Percentiles rank a stretch among this genome's conserved stretches.
These are phyloP conservation scores for Botrytis galanthina DNA, from an alignment of 2,329 filamentous ascomycete species.

Conservation along the genomic window DNA sequence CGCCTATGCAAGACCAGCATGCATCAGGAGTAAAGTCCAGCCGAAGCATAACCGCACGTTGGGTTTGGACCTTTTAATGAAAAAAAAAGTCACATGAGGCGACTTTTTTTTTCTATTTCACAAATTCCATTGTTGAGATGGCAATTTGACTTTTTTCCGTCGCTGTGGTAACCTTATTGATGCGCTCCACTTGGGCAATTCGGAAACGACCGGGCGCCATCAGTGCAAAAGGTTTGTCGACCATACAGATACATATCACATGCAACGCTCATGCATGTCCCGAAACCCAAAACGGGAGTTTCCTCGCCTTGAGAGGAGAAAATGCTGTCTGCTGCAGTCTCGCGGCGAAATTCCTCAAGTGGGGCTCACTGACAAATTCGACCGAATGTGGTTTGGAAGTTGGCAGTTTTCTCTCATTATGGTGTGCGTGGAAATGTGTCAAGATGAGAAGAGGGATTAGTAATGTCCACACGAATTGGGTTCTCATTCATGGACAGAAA, in stretches of 20 bases:
- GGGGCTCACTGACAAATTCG: conserved; percentile 4
- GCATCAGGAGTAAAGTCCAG: not conserved
- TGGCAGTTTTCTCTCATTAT: not conserved
- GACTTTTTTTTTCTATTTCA: not conserved
- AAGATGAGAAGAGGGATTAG: not conserved
- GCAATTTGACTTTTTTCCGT: not conserved
- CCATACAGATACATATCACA: conserved; percentile 9
- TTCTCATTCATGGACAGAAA: not conserved
- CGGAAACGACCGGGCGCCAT: not conserved
- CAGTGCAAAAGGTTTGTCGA: not conserved
- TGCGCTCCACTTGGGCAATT: conserved; percentile 5
- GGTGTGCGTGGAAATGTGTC: not conserved
- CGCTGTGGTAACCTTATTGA: not conserved
- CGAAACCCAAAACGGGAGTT: conserved; percentile 11
- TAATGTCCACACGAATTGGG: not conserved
- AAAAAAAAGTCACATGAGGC: conserved; percentile 13
- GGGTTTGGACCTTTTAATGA: not conserved
- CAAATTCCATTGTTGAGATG: not conserved
- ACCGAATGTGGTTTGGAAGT: conserved; percentile 3
- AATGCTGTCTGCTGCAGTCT: not conserved
- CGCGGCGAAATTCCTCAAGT: not conserved
- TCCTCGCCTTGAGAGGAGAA: not conserved
- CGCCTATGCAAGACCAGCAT: not conserved
- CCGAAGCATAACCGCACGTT: not conserved
- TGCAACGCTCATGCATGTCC: conserved; percentile 7